These are phyloP conservation scores for Arabidopsis arenosa DNA, from an alignment of 345 rosid genomes.

Conservation along the genomic window DNA sequence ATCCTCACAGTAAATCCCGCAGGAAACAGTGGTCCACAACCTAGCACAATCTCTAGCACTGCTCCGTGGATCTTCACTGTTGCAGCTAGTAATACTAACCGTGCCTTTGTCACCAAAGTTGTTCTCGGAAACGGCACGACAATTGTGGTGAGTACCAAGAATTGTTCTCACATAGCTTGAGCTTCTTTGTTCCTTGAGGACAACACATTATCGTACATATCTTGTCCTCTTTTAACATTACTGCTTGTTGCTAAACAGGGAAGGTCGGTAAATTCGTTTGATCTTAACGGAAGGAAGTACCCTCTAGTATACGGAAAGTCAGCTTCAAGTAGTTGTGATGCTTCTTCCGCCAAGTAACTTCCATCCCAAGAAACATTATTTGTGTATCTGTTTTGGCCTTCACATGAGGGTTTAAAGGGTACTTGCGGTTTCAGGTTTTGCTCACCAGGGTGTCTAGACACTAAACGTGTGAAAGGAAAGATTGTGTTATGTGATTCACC, in stretches of 20 bases:
- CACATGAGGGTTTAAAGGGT: background rate
- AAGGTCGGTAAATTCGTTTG: conserved; percentile 44
- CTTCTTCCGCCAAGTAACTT: conserved; percentile 31
- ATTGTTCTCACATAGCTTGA: too few relatives aligned
- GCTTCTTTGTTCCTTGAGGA: too few relatives aligned
- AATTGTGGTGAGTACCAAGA: conserved; percentile 47
- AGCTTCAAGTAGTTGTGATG: conserved; percentile 22
- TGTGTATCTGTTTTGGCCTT: background rate
- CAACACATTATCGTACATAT: background rate
- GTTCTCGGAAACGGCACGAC: conserved; percentile 52
- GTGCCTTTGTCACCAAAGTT: conserved; percentile 44
- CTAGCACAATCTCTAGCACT: background rate
- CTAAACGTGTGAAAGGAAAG: conserved; percentile 46
- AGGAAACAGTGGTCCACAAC: conserved; percentile 17
- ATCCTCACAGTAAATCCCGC: too few relatives aligned
- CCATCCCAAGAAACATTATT: background rate
- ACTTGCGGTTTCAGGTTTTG: conserved; percentile 42
- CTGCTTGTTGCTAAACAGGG: conserved; percentile 45
- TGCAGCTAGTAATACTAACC: conserved; percentile 58
- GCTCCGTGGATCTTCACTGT: conserved; percentile 59
- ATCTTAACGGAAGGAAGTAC: conserved; percentile 36
- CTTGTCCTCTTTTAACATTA: background rate
- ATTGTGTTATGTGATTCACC: conserved; percentile 43
- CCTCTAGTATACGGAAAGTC: conserved; percentile 45
- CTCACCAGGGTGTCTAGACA: conserved; percentile 30